These are phyloP conservation scores for Juglanconis oblonga DNA, from an alignment of 2,329 filamentous ascomycete genomes.

Conservation along the genomic window DNA sequence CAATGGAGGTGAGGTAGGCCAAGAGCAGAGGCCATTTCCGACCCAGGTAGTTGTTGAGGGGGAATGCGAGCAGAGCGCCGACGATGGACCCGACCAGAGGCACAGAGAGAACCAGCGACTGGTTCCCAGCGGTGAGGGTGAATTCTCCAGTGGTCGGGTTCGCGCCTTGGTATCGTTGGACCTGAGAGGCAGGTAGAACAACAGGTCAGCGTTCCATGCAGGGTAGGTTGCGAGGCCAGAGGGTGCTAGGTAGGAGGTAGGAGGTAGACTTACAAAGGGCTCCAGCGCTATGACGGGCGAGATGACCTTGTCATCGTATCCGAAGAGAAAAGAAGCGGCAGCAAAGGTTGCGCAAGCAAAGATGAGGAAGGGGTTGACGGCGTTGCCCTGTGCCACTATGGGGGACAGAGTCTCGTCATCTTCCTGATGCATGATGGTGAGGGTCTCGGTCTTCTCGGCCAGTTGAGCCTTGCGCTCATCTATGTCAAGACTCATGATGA, in stretches of 20 bases:
- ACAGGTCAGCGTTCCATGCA: too few species aligned
- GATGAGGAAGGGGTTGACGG: constrained; percentile 10
- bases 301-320: constrained; percentile 15
- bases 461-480: not conserved
- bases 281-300: constrained; percentile 8
- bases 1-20: constrained; percentile 30
- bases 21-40: constrained; percentile 32
- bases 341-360: constrained; percentile 10
- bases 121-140: constrained; percentile 23
- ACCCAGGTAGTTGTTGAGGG: constrained; percentile 30
- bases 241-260: not conserved
- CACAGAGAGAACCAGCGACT: constrained; percentile 32
- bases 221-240: not conserved
- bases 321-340: constrained; percentile 11
- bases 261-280: constrained; percentile 9
- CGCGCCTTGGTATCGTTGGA: constrained; percentile 9
- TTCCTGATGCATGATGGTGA: constrained; percentile 8
- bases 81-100: constrained; percentile 33
- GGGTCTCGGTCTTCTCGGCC: constrained; percentile 2
- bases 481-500: constrained; percentile 1
- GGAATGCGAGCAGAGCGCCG: constrained; percentile 30
- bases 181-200: not conserved
- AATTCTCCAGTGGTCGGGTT: constrained; percentile 11
- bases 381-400: constrained; percentile 4
- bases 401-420: not conserved